Evolutionary conservation across 2,329 filamentous ascomycete genomes (phyloP).

Genomic region (Tympanopsis confertula): DNA sequence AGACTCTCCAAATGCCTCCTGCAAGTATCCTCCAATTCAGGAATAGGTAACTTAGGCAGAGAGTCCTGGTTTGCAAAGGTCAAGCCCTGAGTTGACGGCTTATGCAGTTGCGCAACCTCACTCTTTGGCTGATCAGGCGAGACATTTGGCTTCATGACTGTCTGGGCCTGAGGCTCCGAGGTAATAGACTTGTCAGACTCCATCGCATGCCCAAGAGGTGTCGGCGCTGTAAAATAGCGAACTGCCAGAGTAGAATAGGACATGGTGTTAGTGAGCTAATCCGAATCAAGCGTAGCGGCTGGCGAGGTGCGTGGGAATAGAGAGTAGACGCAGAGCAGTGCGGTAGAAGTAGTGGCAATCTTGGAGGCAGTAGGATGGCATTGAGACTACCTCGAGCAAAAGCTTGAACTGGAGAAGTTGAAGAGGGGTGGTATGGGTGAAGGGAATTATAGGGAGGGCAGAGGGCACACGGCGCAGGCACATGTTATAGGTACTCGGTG

Average conservation of each 20-base stretch:
- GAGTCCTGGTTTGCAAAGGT: slow-evolving; percentile 84
- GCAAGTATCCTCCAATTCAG: slow-evolving; percentile 69
- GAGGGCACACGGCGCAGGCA: too few relatives aligned
- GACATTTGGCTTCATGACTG: not conserved
- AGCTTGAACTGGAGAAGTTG: too few relatives aligned
- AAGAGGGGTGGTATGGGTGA: too few relatives aligned
- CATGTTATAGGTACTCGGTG: too few relatives aligned
- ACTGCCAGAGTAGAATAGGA: not conserved
- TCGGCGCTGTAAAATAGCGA: not conserved
- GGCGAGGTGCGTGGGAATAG: not conserved
- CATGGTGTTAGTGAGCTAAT: not conserved
- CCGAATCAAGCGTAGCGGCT: not conserved
- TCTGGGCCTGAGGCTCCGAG: not conserved
- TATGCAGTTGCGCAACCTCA: slow-evolving; percentile 39
- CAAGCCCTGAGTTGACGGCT: slow-evolving; percentile 55
- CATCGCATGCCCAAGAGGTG: not conserved
- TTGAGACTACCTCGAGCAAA: too few relatives aligned
- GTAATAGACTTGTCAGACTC: not conserved
- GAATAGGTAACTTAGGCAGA: slow-evolving; percentile 84
- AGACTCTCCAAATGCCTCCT: slow-evolving; percentile 70
- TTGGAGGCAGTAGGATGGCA: not conserved
- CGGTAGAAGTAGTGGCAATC: slow-evolving; percentile 1
- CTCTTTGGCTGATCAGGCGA: slow-evolving; percentile 23
- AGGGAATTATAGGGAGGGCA: too few relatives aligned
- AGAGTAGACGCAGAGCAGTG: not conserved